A percentile compares a stretch with the other conserved stretches of the same genome.
phyloP scores from a whole-genome alignment of 345 rosid species.

The Eutrema yunnanense region DNA sequence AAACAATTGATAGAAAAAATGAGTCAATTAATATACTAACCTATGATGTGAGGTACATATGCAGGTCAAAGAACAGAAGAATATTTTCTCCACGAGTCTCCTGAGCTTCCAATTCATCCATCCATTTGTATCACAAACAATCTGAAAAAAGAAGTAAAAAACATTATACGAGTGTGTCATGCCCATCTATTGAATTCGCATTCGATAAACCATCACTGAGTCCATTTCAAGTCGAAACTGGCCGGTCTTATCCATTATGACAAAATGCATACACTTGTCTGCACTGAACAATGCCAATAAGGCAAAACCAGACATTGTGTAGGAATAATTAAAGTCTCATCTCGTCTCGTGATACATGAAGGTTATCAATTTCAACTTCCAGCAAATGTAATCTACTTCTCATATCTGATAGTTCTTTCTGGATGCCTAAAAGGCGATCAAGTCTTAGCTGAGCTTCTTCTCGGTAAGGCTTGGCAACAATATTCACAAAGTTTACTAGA shows the following conservation, averaged over 20 bases:
- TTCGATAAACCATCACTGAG: not conserved
- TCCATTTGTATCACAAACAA: not conserved
- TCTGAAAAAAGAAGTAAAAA: conserved; percentile 1
- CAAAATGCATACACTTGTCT: conserved; percentile 15
- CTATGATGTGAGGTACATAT: conserved; percentile 12
- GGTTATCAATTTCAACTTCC: conserved; percentile 72
- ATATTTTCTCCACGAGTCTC: not conserved
- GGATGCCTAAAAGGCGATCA: conserved; percentile 43
- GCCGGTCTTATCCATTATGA: conserved; percentile 22
- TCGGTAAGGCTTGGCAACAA: conserved; percentile 64
- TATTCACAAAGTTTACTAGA: conserved; percentile 51
- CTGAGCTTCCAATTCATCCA: conserved; percentile 2
- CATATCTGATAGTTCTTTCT: conserved; percentile 47
- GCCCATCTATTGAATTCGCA: not conserved
- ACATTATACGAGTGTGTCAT: not conserved
- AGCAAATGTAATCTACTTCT: conserved; percentile 42
- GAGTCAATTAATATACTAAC: conserved; percentile 8
- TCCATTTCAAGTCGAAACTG: conserved; percentile 16
- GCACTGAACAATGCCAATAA: conserved; percentile 1
- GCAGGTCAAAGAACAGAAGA: not conserved
- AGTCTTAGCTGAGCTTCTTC: conserved; percentile 67
- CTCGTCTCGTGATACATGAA: conserved; percentile 48
- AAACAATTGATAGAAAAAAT: not conserved
- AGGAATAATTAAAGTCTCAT: conserved; percentile 22
- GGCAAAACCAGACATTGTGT: conserved; percentile 1